Conservation (phyloP, 2,329 filamentous ascomycete genomes). For the Gaeumannomyces sp. region DNA sequence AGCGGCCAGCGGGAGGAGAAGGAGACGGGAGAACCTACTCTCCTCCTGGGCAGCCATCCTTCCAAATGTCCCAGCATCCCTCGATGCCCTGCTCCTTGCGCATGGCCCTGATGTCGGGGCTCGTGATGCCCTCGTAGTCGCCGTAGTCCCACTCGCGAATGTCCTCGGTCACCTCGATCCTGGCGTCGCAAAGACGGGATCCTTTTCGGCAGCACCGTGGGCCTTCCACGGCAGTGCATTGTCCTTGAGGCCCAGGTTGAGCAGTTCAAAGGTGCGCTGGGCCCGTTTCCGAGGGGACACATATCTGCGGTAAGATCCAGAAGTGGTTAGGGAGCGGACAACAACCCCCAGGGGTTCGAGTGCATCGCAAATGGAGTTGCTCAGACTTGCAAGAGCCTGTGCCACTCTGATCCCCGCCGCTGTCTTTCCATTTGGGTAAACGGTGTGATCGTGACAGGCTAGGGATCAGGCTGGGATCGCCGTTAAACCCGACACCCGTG, state of each 20-base stretch:
- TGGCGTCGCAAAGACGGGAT: constrained; percentile 46
- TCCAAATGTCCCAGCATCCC: constrained; percentile 76
- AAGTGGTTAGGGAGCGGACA: neutral
- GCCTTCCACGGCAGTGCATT: constrained; percentile 61
- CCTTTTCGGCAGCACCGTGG: constrained; percentile 32
- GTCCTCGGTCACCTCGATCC: constrained; percentile 61
- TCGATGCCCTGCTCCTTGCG: constrained; percentile 51
- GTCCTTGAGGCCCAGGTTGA: constrained; percentile 65
- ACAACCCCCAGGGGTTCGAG: too few species aligned
- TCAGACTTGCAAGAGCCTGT: too few species aligned
- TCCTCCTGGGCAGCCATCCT: constrained; percentile 78
- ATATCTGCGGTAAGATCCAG: constrained; percentile 48
- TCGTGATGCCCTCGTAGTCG: constrained; percentile 77
- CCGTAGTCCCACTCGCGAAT: constrained; percentile 87
- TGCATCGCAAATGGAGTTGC: too few species aligned
- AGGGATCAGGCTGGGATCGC: too few species aligned
- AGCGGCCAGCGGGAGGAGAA: neutral
- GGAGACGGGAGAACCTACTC: constrained; percentile 48
- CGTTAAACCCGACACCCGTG: too few species aligned
- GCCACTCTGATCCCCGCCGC: too few species aligned
- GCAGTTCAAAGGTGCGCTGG: constrained; percentile 83
- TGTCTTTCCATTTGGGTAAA: too few species aligned
- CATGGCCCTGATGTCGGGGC: constrained; percentile 56
- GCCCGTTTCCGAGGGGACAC: constrained; percentile 82
- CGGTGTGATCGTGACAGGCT: too few species aligned